Evolutionary conservation across 2,329 filamentous ascomycete species (phyloP).

Genomic region (Dactylonectria estremocensis): DNA sequence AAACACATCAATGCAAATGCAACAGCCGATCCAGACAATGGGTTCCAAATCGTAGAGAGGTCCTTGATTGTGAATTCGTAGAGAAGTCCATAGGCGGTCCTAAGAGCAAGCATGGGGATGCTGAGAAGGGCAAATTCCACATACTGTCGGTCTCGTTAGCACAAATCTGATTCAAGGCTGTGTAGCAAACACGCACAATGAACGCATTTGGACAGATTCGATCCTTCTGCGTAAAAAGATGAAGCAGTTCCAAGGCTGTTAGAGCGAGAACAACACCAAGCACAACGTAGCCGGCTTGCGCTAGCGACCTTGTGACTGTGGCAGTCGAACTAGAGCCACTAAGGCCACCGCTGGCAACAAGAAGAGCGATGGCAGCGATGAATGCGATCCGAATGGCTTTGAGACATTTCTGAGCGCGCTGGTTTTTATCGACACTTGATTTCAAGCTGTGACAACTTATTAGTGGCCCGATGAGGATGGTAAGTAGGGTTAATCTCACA

Average conservation of each 20-base stretch:
- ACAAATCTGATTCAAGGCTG: no score
- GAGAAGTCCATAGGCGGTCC: slow-evolving; percentile 15
- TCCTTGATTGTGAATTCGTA: slow-evolving; percentile 12
- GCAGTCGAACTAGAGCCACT: background rate
- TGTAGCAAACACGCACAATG: slow-evolving; percentile 6
- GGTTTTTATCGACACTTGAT: slow-evolving; percentile 7
- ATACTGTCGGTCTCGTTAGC: background rate
- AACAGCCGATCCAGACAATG: slow-evolving; percentile 9
- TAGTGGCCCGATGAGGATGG: background rate
- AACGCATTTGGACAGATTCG: background rate
- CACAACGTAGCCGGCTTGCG: slow-evolving; percentile 9
- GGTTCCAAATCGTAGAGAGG: slow-evolving; percentile 9
- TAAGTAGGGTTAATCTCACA: slow-evolving; percentile 36
- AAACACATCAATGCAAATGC: slow-evolving; percentile 19
- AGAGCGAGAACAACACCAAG: slow-evolving; percentile 3
- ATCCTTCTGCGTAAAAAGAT: slow-evolving; percentile 11
- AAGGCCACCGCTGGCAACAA: slow-evolving; percentile 3
- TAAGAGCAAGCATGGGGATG: slow-evolving; percentile 2
- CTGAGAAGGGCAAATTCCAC: slow-evolving; percentile 8
- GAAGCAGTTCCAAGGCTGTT: background rate
- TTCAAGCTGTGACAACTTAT: background rate
- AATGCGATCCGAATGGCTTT: slow-evolving; percentile 10
- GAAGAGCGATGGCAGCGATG: background rate
- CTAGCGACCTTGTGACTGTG: background rate
- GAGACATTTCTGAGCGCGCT: background rate